These are phyloP conservation scores for Pseudogymnoascus sp. DNA, from an alignment of 2,329 filamentous ascomycete genomes.

Conservation along the genomic window DNA sequence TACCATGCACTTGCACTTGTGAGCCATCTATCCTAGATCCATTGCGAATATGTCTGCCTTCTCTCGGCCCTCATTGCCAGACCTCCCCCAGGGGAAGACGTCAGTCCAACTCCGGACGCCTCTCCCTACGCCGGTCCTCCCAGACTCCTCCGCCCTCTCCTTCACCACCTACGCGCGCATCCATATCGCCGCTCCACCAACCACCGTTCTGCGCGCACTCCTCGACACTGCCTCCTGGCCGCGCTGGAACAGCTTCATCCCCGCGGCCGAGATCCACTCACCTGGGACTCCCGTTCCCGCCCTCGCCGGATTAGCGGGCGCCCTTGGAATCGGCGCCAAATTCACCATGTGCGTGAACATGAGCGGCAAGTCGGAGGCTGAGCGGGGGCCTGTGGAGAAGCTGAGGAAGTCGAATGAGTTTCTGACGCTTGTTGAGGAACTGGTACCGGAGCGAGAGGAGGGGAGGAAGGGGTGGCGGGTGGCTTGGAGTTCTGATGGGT, in stretches of 20 bases:
- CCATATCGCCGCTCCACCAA: constrained; percentile 16
- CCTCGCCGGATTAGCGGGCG: constrained; percentile 11
- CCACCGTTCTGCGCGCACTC: constrained; percentile 17
- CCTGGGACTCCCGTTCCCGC: constrained; percentile 22
- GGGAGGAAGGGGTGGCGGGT: constrained; percentile 32
- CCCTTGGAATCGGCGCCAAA: constrained; percentile 12
- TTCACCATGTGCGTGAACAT: constrained; percentile 22
- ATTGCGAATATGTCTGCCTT: neutral
- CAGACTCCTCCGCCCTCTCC: neutral
- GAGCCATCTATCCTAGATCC: neutral
- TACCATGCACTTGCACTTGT: neutral
- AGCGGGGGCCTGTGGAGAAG: constrained; percentile 12
- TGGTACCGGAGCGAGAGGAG: constrained; percentile 17
- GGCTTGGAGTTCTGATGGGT: constrained; percentile 31
- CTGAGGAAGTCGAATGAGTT: neutral
- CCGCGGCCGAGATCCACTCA: constrained; percentile 48
- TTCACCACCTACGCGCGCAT: constrained; percentile 20
- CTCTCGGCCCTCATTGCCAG: neutral
- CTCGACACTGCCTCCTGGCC: constrained; percentile 21
- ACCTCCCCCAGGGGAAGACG: neutral
- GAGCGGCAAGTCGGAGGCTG: constrained; percentile 16
- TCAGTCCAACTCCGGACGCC: neutral
- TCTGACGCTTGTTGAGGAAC: neutral
- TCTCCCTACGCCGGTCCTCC: neutral
- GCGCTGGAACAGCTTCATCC: constrained; percentile 46